Base-by-base conservation (phyloP, 75 land plant genomes). In the Sequoia sempervirens region DNA sequence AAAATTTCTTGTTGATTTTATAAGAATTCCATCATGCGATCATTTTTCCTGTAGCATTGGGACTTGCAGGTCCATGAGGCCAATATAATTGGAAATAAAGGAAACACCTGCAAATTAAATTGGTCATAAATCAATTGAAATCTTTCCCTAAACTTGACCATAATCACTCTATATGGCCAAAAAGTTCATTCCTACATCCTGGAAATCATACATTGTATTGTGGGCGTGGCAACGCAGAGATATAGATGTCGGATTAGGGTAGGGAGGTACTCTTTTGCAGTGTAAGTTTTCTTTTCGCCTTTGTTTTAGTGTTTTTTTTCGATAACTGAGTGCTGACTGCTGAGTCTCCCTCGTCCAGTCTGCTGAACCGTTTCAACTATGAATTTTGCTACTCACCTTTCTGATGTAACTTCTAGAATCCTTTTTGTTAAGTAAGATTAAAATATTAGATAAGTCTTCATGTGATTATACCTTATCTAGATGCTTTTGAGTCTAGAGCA, bases 381-480 rank as follows among this genome's bases (percentile, higher is more conserved):
- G n/a, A 61, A 6, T 61, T 61, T 61, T 20, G 5, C 1, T 23
- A 0, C 66, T 6, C 26, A 61, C n/a, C 66, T 61, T 23, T 26
- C 5, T 23, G 28, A 23, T 61, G 1, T 23, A 23, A 61, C 28
- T 20, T 61, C 61, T 56, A 56, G 61, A 56, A 4, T 5, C 61
- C 61, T 56, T 56, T 20, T 20, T 56, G 23, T 73, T 87, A 32
- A 91, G 93, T 32, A 93, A 93, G 88, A 86, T 90, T 28, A 84
- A 89, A 66, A 83, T 85, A 11, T 93, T 95, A 78, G 88, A 85
- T 52, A 50, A 50, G 7, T 88, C 28, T 90, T 61, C n/a, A 6
- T 23, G 66, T 61, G 66, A 61, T 61, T 23, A 61, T 61, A 12
- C 53, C 53, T 50, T 50, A 50, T 50, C 0, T 50, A 50, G 53